Conservation (phyloP, 257 asterid species). For the Solanum peruvianum region DNA sequence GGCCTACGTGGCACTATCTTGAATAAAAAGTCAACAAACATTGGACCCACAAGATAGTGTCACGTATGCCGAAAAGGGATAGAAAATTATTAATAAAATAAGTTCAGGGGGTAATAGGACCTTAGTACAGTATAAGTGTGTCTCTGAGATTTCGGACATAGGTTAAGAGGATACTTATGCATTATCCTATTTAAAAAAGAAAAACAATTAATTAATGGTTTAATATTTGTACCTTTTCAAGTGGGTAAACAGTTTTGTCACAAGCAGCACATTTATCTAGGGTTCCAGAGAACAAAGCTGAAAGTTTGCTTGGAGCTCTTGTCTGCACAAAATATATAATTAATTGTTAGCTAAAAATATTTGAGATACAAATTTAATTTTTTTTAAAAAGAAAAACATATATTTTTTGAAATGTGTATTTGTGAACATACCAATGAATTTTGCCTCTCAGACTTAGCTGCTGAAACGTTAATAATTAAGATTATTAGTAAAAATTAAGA, state of each 20-base stretch:
- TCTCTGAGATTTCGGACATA: no score
- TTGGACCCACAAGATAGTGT: no score
- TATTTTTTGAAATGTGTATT: not conserved
- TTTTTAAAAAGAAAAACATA: no score
- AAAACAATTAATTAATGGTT: not conserved
- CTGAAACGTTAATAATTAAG: not conserved
- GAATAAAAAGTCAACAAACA: no score
- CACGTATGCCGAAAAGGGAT: no score
- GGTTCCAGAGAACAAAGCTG: slow-evolving; percentile 69
- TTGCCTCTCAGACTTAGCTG: slow-evolving; percentile 42
- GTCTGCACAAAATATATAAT: slow-evolving; percentile 3
- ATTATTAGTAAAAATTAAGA: not conserved
- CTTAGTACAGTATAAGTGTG: no score
- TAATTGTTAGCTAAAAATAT: not conserved
- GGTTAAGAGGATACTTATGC: no score
- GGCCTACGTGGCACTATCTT: no score
- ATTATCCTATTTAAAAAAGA: no score
- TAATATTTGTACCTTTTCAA: slow-evolving; percentile 27
- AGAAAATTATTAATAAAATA: no score
- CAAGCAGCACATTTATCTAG: slow-evolving; percentile 74
- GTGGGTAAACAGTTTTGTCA: slow-evolving; percentile 66
- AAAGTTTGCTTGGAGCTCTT: slow-evolving; percentile 59
- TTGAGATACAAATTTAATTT: not conserved
- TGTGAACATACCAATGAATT: slow-evolving; percentile 20
- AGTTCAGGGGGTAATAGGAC: no score